Percentiles rank a stretch among this genome's conserved stretches.
Conservation (phyloP, 139 green algal genomes). For the Coelastrella sp. region DNA sequence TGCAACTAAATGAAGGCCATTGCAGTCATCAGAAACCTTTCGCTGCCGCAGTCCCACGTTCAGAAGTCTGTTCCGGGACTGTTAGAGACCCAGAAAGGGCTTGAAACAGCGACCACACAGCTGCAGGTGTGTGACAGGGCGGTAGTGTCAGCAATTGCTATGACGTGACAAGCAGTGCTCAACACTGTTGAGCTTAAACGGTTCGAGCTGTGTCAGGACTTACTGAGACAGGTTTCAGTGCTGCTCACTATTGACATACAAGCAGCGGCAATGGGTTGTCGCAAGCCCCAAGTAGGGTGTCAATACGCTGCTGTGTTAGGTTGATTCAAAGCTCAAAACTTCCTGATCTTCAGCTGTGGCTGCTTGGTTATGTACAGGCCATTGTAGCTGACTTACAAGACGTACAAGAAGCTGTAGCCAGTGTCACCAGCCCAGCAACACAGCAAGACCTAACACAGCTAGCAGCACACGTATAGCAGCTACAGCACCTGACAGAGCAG, state of each 20-base stretch:
- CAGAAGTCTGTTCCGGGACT: conserved; percentile 15
- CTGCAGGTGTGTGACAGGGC: conserved; percentile 4
- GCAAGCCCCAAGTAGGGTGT: no score
- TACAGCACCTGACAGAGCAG: background rate
- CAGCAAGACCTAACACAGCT: background rate
- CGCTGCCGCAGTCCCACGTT: conserved; percentile 18
- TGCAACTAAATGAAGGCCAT: no score
- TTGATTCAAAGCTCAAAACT: no score
- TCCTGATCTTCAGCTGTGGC: background rate
- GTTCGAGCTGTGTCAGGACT: no score
- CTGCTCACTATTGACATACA: no score
- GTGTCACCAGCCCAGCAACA: conserved; percentile 30
- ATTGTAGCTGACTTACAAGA: conserved; percentile 31
- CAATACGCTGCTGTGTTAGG: no score
- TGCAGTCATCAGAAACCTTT: background rate
- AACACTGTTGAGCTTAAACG: no score
- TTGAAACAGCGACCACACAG: conserved; percentile 8
- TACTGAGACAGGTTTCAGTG: no score
- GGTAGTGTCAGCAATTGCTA: no score
- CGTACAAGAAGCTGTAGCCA: conserved; percentile 21
- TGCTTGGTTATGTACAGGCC: conserved; percentile 1
- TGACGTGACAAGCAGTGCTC: no score
- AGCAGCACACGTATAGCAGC: background rate
- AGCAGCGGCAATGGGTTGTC: no score
- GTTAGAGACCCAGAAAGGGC: background rate